phyloP scores from a whole-genome alignment of 805 yeast species.

The Candida corydali region DNA sequence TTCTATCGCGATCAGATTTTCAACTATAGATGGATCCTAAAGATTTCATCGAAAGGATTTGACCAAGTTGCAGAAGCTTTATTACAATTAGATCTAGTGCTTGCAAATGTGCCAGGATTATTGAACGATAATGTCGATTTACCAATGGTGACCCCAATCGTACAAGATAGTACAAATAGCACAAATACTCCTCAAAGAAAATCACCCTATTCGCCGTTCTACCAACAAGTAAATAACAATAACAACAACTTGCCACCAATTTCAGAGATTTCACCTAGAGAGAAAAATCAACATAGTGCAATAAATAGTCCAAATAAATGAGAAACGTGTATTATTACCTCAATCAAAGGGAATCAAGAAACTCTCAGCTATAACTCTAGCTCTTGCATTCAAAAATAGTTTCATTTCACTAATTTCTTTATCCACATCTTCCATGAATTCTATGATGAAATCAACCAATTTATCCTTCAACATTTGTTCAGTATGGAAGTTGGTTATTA shows the following conservation, averaged over 20 bases:
- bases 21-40: constrained; percentile 73
- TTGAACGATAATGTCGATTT: constrained; percentile 35
- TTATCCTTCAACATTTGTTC: constrained; percentile 94
- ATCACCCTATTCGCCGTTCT: constrained; percentile 9
- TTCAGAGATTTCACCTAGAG: constrained; percentile 1
- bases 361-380: constrained; percentile 96
- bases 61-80: constrained; percentile 77
- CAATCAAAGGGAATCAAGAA: constrained; percentile 85
- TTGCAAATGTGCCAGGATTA: constrained; percentile 73
- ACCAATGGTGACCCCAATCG: constrained; percentile 34
- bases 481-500: constrained; percentile 91
- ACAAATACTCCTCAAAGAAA: constrained; percentile 5
- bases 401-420: constrained; percentile 98
- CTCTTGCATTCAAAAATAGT: constrained; percentile 92
- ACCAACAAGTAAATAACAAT: neutral
- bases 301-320: neutral
- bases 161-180: no score
- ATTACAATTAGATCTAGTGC: constrained; percentile 62
- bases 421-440: constrained; percentile 98
- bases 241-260: neutral
- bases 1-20: constrained; percentile 64
- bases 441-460: constrained; percentile 93
- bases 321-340: no score
- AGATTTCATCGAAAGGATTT: constrained; percentile 71
- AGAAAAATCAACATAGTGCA: neutral